Conservation (phyloP, 805 yeast genomes). For the Metschnikowia peoriensis region DNA sequence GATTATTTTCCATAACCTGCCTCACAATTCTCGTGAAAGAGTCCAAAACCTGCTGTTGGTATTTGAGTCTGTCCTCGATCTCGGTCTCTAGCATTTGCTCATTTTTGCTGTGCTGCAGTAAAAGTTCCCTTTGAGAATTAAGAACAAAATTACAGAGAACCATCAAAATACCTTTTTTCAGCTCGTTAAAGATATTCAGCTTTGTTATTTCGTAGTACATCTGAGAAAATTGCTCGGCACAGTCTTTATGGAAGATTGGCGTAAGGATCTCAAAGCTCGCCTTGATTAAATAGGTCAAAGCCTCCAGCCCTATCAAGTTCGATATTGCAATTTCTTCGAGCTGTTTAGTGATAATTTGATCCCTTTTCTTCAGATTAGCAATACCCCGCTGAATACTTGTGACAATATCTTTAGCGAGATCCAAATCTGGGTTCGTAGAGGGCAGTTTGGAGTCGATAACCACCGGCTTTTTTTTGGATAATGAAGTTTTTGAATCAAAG, state of each 20-base stretch:
- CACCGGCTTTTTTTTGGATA: not conserved
- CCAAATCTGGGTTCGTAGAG: not conserved
- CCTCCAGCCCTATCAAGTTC: conserved; percentile 10
- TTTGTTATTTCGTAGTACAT: conserved; percentile 9
- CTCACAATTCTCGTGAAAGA: conserved; percentile 10
- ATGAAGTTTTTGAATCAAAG: not conserved
- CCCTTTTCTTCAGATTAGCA: not conserved
- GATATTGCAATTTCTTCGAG: conserved; percentile 5
- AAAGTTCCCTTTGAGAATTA: conserved; percentile 10
- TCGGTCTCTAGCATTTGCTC: conserved; percentile 14
- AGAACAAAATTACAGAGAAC: conserved; percentile 12
- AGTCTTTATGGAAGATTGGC: conserved; percentile 13
- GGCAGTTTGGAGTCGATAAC: not conserved
- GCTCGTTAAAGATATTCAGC: conserved; percentile 2
- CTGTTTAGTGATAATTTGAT: not conserved
- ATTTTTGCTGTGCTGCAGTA: conserved; percentile 11
- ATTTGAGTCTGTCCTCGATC: conserved; percentile 12
- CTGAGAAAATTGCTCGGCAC: conserved; percentile 12
- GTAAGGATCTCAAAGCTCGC: conserved; percentile 12
- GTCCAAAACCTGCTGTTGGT: conserved; percentile 15
- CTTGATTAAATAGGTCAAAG: conserved; percentile 10
- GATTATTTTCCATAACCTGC: conserved; percentile 10
- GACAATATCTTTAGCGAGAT: not conserved
- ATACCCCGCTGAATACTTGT: not conserved
- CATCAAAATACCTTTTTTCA: conserved; percentile 1